Conservation (phyloP, 805 yeast genomes). For the Monosporozyma aerobia region DNA sequence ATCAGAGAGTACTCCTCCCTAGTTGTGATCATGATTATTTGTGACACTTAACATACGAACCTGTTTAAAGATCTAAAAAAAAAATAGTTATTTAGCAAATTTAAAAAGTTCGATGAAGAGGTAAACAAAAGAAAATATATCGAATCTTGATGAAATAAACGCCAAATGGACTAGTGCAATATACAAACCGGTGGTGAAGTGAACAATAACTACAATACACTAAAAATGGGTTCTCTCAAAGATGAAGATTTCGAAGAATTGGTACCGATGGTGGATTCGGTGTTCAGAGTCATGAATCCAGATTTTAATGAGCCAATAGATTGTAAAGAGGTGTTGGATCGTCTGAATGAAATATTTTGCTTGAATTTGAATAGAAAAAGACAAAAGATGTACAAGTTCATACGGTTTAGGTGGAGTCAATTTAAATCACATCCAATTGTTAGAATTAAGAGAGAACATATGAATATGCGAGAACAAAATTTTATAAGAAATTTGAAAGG, state of each 20-base stretch:
- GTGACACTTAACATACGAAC: neutral
- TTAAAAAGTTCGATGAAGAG: neutral
- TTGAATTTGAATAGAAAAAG: constrained; percentile 35
- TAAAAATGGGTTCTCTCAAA: neutral
- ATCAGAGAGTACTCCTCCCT: neutral
- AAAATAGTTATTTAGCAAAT: neutral
- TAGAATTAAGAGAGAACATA: constrained; percentile 1
- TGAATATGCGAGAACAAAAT: neutral
- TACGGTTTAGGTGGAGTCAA: neutral
- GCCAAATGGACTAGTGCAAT: neutral
- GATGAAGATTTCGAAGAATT: neutral
- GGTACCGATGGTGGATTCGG: constrained; percentile 4
- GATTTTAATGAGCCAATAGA: constrained; percentile 1
- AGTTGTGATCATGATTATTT: neutral
- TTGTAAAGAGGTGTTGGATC: constrained; percentile 44
- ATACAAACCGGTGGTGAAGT: neutral
- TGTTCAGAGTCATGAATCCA: neutral
- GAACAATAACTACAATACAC: neutral
- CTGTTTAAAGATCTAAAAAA: neutral
- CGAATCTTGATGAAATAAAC: neutral
- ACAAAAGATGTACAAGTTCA: neutral
- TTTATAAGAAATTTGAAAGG: neutral
- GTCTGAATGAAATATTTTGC: constrained; percentile 41
- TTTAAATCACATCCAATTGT: constrained; percentile 13
- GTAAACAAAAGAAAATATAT: neutral